Evolutionary conservation across 331 rosid species (phyloP), one percentile per base, ranked within the genome.

Genomic region (Pyrus hybrid): DNA sequence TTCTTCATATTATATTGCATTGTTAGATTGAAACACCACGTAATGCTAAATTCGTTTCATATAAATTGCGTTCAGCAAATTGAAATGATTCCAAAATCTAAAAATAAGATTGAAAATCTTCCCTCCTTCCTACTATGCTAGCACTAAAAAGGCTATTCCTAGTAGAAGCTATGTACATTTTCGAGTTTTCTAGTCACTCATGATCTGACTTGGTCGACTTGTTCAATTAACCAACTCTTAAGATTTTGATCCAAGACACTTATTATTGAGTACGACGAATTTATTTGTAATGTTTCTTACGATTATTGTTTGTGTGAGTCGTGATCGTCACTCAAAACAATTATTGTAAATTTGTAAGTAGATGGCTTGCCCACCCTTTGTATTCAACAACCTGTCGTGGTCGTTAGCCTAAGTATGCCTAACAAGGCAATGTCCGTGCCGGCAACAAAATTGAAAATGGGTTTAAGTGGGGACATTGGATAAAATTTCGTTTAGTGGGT

Each of bases 1-100:
- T 49, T 49, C 1, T 16, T 0, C 0, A 18, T 0, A 17, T 49
- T 49, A 16, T 49, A 49, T 49, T 49, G 8, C 0, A 49, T 49
- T 49, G 2, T 49, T 49, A 49, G 8, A 51, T 51, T 6, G 2
- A 17, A 51, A 51, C 2, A 51, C 3, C 1, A 17, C 0, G 4
- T 51, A 51, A 51, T 0, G 8, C 1, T 2, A 6, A 49, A 49
- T 0, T 6, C 1, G 1, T 49, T 6, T 49, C 1, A 49, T 17
- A 5, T 49, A 16, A 49, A 49, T 49, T 49, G 0, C 9, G 1
- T 7, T 49, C 0, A 0, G 0, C 0, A 16, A 16, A 6, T 1
- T 6, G 0, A 49, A 17, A 49, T 1, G 2, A 49, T 2, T 2
- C n/a, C 3, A 49, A 49, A 49, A 49, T 49, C 3, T 17, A 17